These are phyloP conservation scores for Cyanodermella asteris DNA, from an alignment of 2,329 filamentous ascomycete species.

Conservation along the genomic window DNA sequence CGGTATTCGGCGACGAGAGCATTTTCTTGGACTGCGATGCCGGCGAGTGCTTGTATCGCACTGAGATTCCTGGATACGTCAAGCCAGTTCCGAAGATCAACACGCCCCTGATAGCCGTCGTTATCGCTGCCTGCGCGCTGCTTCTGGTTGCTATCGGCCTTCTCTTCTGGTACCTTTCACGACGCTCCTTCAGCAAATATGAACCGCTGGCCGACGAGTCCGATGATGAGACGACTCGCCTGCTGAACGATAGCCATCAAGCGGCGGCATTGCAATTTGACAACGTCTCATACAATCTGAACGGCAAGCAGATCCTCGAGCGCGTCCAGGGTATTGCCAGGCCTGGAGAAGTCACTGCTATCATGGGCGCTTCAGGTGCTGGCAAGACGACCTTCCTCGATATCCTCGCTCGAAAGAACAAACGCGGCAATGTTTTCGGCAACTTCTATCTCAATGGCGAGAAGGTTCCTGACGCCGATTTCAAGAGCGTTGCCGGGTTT, in stretches of 20 bases:
- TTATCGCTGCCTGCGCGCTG: conserved; percentile 67
- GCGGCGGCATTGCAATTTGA: conserved; percentile 76
- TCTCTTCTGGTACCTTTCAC: conserved; percentile 67
- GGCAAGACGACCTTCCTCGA: conserved; percentile 96
- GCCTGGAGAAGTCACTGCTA: conserved; percentile 85
- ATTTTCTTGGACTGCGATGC: conserved; percentile 65
- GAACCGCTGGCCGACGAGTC: conserved; percentile 64
- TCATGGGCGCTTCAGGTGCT: conserved; percentile 95
- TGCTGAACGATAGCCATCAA: conserved; percentile 68
- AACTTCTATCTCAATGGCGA: conserved; percentile 89
- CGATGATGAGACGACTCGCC: conserved; percentile 64
- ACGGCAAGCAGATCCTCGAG: conserved; percentile 66
- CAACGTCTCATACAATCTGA: conserved; percentile 66
- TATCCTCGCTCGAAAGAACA: conserved; percentile 91
- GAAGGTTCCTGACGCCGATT: conserved; percentile 63
- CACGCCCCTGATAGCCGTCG: conserved; percentile 80
- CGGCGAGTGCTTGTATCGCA: conserved; percentile 83
- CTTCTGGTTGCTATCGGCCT: conserved; percentile 79
- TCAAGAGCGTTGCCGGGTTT: conserved; percentile 81
- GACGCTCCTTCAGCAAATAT: conserved; percentile 41
- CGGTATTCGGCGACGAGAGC: conserved; percentile 75
- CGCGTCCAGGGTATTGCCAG: conserved; percentile 70
- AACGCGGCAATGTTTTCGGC: conserved; percentile 56
- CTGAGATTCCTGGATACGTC: conserved; percentile 77
- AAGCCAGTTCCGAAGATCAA: conserved; percentile 87